Base-by-base conservation (phyloP, 805 yeast species). In the Candida broadrunensis region DNA sequence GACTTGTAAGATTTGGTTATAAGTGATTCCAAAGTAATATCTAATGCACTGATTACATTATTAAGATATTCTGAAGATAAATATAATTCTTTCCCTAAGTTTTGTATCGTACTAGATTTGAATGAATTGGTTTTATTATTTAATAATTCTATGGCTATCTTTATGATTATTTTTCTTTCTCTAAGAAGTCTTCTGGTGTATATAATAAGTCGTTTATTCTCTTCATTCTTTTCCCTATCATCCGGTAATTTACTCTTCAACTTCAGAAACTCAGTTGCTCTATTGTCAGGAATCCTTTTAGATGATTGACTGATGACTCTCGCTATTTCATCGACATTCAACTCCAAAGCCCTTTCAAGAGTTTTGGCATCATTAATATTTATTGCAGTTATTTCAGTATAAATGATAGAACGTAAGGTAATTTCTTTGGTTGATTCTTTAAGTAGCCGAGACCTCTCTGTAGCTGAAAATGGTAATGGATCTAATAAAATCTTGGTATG, bases 111-210 rank as follows among this genome's bases (percentile, higher is more conserved):
- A 3, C 47, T 31, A 9, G 75, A 58, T 23, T 53, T 60, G 1
- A 48, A 59, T 4, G 51, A 58, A 7, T 46, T 66, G 1, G 58
- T 66, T 33, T 60, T 77, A 38, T 43, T 69, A 34, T 37, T 77
- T n/a, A 77, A 72, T 47, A 81, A 75, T 50, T 61, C 67, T 30
- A 66, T 52, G 1, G 71, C 63, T 3, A 76, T 56, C 31, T 69
- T 65, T n/a, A 80, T 51, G 0, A 78, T 59, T 1, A 67, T 55
- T 44, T 80, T 62, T 52, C 84, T 71, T 51, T 83, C 88, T 41
- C 69, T 59, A 41, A 79, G 57, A 1, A 76, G 61, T n/a, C 55
- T 57, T 16, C 63, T 54, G 7, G 65, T 60, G 50, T 71, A 67
- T n/a, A 69, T 46, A 13, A 55, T 37, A 14, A 65, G 43, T 27